Conservation (phyloP, 2,329 filamentous ascomycete genomes). For the Aspergillus pseudoglaucus region DNA sequence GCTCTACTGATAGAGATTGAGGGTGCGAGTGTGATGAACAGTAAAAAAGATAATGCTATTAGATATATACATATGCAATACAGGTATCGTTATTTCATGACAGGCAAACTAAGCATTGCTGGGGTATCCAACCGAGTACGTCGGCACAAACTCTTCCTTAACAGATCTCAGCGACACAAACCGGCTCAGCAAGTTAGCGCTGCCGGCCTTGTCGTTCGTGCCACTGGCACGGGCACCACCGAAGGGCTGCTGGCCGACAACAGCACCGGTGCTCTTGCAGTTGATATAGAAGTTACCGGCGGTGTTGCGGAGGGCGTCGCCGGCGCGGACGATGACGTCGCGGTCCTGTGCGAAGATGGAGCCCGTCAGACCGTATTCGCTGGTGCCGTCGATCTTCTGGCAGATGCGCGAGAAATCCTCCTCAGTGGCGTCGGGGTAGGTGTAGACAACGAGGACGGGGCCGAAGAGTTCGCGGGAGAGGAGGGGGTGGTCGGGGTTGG, state of each 20-base stretch:
- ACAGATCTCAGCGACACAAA: slow-evolving; percentile 63
- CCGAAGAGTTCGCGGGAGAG: slow-evolving; percentile 77
- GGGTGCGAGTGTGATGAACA: background rate
- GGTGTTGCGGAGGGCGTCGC: slow-evolving; percentile 30
- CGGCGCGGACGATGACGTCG: slow-evolving; percentile 27
- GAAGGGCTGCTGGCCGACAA: slow-evolving; percentile 68
- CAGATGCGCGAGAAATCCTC: slow-evolving; percentile 55
- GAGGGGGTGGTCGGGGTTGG: slow-evolving; percentile 66
- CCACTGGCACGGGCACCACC: slow-evolving; percentile 62
- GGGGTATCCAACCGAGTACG: slow-evolving; percentile 59
- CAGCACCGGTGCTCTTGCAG: slow-evolving; percentile 57
- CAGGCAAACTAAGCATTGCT: slow-evolving; percentile 56
- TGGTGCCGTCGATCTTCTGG: slow-evolving; percentile 41
- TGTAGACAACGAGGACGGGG: slow-evolving; percentile 65
- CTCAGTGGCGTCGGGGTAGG: slow-evolving; percentile 64
- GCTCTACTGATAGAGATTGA: slow-evolving; percentile 8
- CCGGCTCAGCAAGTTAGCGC: slow-evolving; percentile 55
- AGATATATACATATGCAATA: background rate
- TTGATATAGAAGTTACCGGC: slow-evolving; percentile 41
- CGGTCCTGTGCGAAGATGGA: slow-evolving; percentile 38
- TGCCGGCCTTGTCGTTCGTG: slow-evolving; percentile 69
- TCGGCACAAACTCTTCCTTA: slow-evolving; percentile 68
- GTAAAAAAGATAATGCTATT: background rate
- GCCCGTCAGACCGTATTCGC: slow-evolving; percentile 38
- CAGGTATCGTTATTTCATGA: slow-evolving; percentile 1